Percentiles rank a stretch among this genome's conserved stretches.
phyloP scores from a whole-genome alignment of 140 eudicot genomes.

The Senecio squalidus region DNA sequence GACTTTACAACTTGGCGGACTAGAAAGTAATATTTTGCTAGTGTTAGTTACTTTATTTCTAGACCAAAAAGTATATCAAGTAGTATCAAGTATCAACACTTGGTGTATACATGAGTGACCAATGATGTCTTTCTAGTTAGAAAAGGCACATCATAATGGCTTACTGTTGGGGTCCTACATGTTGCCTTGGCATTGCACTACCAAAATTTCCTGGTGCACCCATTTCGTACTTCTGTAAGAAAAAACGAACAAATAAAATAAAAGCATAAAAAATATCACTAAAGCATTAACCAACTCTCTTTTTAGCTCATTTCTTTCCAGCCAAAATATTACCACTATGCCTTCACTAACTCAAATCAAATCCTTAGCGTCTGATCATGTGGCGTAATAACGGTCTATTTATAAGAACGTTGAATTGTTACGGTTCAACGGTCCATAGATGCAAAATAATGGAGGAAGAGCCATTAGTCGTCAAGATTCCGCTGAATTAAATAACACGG shows the following conservation, averaged over 20 bases:
- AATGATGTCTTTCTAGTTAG: neutral
- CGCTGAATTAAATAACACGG: neutral
- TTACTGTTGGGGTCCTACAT: constrained; percentile 12
- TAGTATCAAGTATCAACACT: constrained; percentile 8
- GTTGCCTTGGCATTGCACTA: constrained; percentile 15
- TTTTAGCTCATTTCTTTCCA: neutral
- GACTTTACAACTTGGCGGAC: neutral
- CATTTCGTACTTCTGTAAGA: neutral
- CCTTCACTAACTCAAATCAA: constrained; percentile 13
- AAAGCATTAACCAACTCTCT: neutral
- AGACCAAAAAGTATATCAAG: constrained; percentile 5
- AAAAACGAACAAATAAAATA: neutral
- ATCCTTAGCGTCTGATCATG: neutral
- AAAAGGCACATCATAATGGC: constrained; percentile 5
- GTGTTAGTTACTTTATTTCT: neutral
- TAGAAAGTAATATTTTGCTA: neutral
- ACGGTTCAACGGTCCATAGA: constrained; percentile 8
- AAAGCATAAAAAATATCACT: neutral
- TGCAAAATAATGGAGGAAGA: neutral
- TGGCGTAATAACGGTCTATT: constrained; percentile 1
- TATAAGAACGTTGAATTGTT: neutral
- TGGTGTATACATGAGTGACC: constrained; percentile 2
- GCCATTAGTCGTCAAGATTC: too few relatives aligned
- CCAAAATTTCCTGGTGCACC: neutral
- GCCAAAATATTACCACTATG: neutral